Base-by-base conservation (phyloP, 352 stramenopile genomes). In the Phytopythium oedochilum region DNA sequence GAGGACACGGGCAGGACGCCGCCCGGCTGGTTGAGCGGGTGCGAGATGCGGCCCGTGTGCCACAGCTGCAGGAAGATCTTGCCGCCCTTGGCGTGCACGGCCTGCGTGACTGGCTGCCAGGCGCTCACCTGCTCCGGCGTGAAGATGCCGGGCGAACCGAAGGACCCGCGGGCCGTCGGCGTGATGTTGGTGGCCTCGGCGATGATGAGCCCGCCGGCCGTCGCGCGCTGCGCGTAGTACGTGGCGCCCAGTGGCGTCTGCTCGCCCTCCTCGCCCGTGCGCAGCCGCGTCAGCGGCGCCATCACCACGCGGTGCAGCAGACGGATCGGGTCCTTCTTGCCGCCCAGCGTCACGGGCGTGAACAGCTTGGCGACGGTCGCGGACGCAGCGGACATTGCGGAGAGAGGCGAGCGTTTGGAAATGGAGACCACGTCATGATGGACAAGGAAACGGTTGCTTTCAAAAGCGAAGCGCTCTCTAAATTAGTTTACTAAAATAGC, bases 61-160 rank as follows among this genome's bases (percentile, higher is more conserved):
- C 88, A 96, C 46, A 97, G 55, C 74, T 97, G 88, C 39, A 81
- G 53, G 51, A 85, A 93, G 60, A 97, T 96, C 14, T 75, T 73
- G 42, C 76, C 83, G 20, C 71, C 75, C 40, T 89, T 83, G 39
- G 60, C 70, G 60, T 97, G 90, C 29, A 97, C 89, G 1, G 70
- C 60, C 31, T 66, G 25, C 23, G 68, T 85, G 15, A 92, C 60
- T 12, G 55, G 29, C 12, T 81, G 68, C 82, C 82, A 92, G 23
- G 57, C 73, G 12, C 64, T 39, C 20, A 83, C 11, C 52, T 93
- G 80, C 31, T 77, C 68, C 20, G 73, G 29, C 7, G 58, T 58
- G 59, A 80, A 88, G 58, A 92, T 77, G 22, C 74, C 80, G 1
- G 79, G 80, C 8, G 76, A 73, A 5, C 68, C 71, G 49, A 66